Evolutionary conservation across 163 green algal genomes (phyloP).

Genomic region (Coccomyxa subellipsoidea): DNA sequence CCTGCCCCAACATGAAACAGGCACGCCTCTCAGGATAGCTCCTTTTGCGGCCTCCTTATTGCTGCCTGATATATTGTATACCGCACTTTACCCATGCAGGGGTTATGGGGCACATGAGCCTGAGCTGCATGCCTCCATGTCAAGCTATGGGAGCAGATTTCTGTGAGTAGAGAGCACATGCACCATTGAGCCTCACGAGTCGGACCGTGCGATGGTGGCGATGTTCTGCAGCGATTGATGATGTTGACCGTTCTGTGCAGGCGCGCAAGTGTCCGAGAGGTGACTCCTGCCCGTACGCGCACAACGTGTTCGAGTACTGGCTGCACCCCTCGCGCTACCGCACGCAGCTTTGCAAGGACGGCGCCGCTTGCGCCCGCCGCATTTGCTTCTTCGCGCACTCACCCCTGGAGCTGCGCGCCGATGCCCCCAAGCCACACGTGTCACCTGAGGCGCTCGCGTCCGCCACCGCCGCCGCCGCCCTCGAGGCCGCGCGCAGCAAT

Average conservation of each 20-base stretch:
- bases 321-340: conserved; percentile 74
- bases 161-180: too few relatives aligned
- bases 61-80: too few relatives aligned
- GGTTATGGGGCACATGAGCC: too few relatives aligned
- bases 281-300: conserved; percentile 77
- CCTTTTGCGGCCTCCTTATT: too few relatives aligned
- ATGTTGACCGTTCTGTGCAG: conserved; percentile 26
- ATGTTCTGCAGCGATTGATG: too few relatives aligned
- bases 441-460: background rate
- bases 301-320: conserved; percentile 92
- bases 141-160: too few relatives aligned
- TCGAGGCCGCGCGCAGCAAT: background rate
- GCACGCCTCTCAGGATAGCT: conserved; percentile 35
- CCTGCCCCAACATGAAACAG: conserved; percentile 84
- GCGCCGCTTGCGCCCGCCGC: conserved; percentile 55
- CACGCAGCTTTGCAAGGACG: conserved; percentile 82
- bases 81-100: too few relatives aligned
- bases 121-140: background rate
- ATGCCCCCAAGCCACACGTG: conserved; percentile 30
- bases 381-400: conserved; percentile 87
- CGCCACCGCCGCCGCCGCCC: background rate
- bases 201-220: background rate
- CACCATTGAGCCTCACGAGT: too few relatives aligned
- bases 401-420: conserved; percentile 46
- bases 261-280: conserved; percentile 60